These are phyloP conservation scores for Aspergillus fumigatus DNA, from an alignment of 2,329 filamentous ascomycete species.

Conservation along the genomic window DNA sequence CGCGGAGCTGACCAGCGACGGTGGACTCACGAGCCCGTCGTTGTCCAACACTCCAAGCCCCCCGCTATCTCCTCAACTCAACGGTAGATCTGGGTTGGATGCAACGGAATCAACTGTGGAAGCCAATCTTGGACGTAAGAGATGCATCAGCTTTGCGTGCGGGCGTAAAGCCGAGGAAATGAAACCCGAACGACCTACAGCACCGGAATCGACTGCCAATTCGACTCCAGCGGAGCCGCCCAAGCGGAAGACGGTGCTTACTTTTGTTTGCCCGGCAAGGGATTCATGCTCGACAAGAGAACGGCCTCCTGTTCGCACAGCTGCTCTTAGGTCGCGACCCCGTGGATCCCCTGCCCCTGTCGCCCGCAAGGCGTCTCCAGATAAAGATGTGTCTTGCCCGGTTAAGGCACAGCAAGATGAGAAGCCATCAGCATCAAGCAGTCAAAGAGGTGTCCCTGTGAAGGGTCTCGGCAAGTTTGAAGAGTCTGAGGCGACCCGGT, in stretches of 20 bases:
- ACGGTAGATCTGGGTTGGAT: slow-evolving; percentile 30
- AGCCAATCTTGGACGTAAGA: slow-evolving; percentile 67
- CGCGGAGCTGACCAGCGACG: slow-evolving; percentile 91
- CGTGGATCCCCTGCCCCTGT: slow-evolving; percentile 40
- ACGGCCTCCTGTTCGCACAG: slow-evolving; percentile 21
- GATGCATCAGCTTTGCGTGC: slow-evolving; percentile 91
- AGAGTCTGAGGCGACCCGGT: slow-evolving; percentile 47
- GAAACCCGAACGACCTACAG: slow-evolving; percentile 28
- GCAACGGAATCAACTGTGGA: slow-evolving; percentile 54
- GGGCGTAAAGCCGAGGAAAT: slow-evolving; percentile 55
- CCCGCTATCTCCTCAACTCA: slow-evolving; percentile 54
- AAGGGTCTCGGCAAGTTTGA: slow-evolving; percentile 38
- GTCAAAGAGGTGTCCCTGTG: slow-evolving; percentile 27
- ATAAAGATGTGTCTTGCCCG: slow-evolving; percentile 7
- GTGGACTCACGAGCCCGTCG: slow-evolving; percentile 83
- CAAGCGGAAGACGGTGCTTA: slow-evolving; percentile 43
- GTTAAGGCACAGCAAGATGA: slow-evolving; percentile 10
- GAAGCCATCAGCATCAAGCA: slow-evolving; percentile 10
- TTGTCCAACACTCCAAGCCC: slow-evolving; percentile 84
- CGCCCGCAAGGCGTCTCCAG: slow-evolving; percentile 25
- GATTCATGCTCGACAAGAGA: slow-evolving; percentile 25
- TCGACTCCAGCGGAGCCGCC: slow-evolving; percentile 23
- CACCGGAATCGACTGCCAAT: slow-evolving; percentile 14
- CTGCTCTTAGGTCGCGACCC: slow-evolving; percentile 23
- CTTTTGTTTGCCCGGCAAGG: slow-evolving; percentile 44